phyloP scores from a whole-genome alignment of 2,329 filamentous ascomycete species.

The Phaeophleospora eucalypticola region DNA sequence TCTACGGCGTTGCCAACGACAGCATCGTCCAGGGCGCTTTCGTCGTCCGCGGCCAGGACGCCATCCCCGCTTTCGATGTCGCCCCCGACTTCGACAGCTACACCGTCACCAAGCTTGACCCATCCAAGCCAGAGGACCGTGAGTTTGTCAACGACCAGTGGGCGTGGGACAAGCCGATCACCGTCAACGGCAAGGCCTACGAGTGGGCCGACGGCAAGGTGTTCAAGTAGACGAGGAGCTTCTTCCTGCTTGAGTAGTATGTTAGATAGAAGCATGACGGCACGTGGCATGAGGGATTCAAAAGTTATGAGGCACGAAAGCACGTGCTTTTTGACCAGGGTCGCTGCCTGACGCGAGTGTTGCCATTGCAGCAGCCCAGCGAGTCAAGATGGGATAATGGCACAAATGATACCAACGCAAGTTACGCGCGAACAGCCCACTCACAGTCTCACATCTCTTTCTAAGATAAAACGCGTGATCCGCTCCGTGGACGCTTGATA shows the following conservation, averaged over 20 bases:
- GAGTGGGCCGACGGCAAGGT: conserved; percentile 90
- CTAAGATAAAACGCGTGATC: too few species aligned
- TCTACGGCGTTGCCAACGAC: conserved; percentile 85
- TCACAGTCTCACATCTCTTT: too few species aligned
- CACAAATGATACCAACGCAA: neutral
- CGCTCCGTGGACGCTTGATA: too few species aligned
- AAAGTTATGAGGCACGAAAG: neutral
- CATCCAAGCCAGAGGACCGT: conserved; percentile 75
- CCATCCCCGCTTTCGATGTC: conserved; percentile 83
- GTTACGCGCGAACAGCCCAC: neutral
- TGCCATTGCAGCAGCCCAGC: neutral
- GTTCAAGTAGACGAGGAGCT: conserved; percentile 71
- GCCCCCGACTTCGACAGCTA: conserved; percentile 98
- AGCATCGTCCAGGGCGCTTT: conserved; percentile 91
- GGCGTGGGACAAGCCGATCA: conserved; percentile 84
- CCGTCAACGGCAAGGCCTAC: conserved; percentile 81
- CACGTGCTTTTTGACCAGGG: neutral
- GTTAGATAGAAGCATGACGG: conserved; percentile 1
- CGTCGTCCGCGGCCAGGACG: conserved; percentile 88
- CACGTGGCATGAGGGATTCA: conserved; percentile 2
- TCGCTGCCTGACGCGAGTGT: neutral
- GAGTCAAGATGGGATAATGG: neutral
- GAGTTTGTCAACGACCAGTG: conserved; percentile 83
- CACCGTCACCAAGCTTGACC: conserved; percentile 93
- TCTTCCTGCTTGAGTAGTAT: neutral